A percentile compares a stretch with the other conserved stretches of the same genome.
Evolutionary conservation across 2,329 filamentous ascomycete genomes (phyloP).

Genomic region (Lecanosticta acicola): DNA sequence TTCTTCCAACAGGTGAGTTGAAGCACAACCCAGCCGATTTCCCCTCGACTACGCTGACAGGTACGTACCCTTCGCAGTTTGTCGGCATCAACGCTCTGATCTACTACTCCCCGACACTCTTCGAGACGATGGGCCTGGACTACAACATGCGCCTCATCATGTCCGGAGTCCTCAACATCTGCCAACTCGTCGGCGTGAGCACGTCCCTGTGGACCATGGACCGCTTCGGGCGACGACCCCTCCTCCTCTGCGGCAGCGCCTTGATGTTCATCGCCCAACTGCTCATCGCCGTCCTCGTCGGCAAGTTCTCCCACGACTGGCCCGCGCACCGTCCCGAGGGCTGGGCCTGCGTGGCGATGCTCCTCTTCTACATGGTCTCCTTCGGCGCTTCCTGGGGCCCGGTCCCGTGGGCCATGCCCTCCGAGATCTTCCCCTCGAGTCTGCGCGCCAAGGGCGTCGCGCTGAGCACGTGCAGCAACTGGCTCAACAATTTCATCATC

Average conservation of each 20-base stretch:
- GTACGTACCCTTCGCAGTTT: too few relatives aligned
- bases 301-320: conserved; percentile 44
- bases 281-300: conserved; percentile 51
- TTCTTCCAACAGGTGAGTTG: conserved; percentile 46
- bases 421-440: conserved; percentile 60
- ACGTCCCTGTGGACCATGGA: conserved; percentile 43
- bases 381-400: conserved; percentile 54
- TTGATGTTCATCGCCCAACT: conserved; percentile 46
- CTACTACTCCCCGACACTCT: conserved; percentile 45
- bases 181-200: conserved; percentile 39
- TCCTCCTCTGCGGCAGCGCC: conserved; percentile 40
- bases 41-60: too few relatives aligned
- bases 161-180: conserved; percentile 40
- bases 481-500: conserved; percentile 59
- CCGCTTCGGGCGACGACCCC: conserved; percentile 36
- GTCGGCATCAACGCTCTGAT: conserved; percentile 43
- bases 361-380: conserved; percentile 27
- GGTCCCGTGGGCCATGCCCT: conserved; percentile 31
- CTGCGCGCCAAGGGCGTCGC: conserved; percentile 61
- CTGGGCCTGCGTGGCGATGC: conserved; percentile 28
- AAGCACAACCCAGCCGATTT: too few relatives aligned
- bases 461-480: conserved; percentile 34
- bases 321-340: conserved; percentile 45
- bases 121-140: conserved; percentile 37
- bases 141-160: conserved; percentile 37